Evolutionary conservation across 2,329 filamentous ascomycete species (phyloP), one percentile per base, ranked within the genome.

Genomic region (Sphaerulina populicola): DNA sequence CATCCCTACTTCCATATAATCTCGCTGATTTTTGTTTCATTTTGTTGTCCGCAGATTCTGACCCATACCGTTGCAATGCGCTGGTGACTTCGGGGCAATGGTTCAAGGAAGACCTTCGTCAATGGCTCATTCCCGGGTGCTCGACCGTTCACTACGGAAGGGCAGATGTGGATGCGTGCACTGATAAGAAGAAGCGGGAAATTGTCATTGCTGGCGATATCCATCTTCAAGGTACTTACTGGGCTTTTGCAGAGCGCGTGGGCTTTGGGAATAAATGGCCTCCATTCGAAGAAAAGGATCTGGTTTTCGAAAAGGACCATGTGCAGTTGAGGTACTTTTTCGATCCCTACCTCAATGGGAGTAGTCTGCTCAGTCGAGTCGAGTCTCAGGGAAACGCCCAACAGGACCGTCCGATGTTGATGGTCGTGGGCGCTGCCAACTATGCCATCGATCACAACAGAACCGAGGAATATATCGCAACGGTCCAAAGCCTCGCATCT

Each of bases 171-270:
- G 65, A 69, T 18, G 64, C 67, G 41, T 85, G 82, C 60, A 69
- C 82, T 23, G 66, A 47, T 9, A 21, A 36, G 11, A 15, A 67
- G 2, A 68, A 70, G 12, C 74, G 73, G 7, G 72, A 72, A 43
- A 60, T 83, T 12, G 70, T 82, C 11, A 80, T 85, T 57, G 72
- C 76, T 21, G 81, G 82, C 30, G 81, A 84, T 63, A 77, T 77
- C 1, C 77, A 75, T 1, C 74, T 76, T 7, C 74, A 80, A 11
- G 77, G 82, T 58, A 65, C 82, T 7, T 85, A 79, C 63, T 82
- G 78, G 74, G 77, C 77, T 44, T 71, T 74, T 2, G 73, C 73
- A 81, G 78, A 74, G 77, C 77, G 44, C 71, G 74, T 2, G 73
- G 73, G 77, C 40, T 47, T 45, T 48, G 63, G 65, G 14, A 56